Evolutionary conservation across 1,284 basidiomycete genomes (phyloP).

Genomic region (Marasmius sp.): DNA sequence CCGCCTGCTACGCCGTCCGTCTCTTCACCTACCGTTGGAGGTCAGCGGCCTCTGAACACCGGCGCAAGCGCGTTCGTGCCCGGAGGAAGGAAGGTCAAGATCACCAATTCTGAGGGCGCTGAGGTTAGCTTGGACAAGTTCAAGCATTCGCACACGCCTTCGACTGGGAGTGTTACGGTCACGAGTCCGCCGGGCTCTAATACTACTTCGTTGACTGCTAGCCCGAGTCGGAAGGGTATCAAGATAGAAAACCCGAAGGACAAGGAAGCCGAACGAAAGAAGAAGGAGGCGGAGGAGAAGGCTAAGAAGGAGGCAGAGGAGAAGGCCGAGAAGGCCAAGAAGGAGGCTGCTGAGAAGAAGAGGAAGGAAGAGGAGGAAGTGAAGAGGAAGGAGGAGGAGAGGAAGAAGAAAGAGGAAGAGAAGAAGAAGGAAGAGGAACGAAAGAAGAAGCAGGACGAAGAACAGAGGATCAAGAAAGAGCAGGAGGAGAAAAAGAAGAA

Average conservation of each 20-base stretch:
- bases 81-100: slow-evolving; percentile 39
- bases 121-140: slow-evolving; percentile 58
- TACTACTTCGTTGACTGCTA: slow-evolving; percentile 34
- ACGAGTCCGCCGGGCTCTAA: slow-evolving; percentile 35
- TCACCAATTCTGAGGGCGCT: slow-evolving; percentile 57
- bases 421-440: slow-evolving; percentile 34
- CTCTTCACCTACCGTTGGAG: slow-evolving; percentile 36
- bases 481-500: slow-evolving; percentile 35
- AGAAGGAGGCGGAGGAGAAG: slow-evolving; percentile 34
- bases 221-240: slow-evolving; percentile 38
- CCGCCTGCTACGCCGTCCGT: slow-evolving; percentile 70
- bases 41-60: slow-evolving; percentile 47
- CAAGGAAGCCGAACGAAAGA: slow-evolving; percentile 33
- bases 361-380: slow-evolving; percentile 43
- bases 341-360: slow-evolving; percentile 39
- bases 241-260: slow-evolving; percentile 61
- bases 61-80: slow-evolving; percentile 68
- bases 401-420: slow-evolving; percentile 39
- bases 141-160: slow-evolving; percentile 44
- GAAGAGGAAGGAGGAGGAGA: slow-evolving; percentile 45
- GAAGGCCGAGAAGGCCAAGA: slow-evolving; percentile 42
- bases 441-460: slow-evolving; percentile 34
- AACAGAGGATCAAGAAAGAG: slow-evolving; percentile 34
- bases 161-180: slow-evolving; percentile 41
- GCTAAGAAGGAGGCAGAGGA: slow-evolving; percentile 39